Evolutionary conservation across 495 filamentous ascomycete genomes (phyloP).

Genomic region (Polyplosphaeria fusca): DNA sequence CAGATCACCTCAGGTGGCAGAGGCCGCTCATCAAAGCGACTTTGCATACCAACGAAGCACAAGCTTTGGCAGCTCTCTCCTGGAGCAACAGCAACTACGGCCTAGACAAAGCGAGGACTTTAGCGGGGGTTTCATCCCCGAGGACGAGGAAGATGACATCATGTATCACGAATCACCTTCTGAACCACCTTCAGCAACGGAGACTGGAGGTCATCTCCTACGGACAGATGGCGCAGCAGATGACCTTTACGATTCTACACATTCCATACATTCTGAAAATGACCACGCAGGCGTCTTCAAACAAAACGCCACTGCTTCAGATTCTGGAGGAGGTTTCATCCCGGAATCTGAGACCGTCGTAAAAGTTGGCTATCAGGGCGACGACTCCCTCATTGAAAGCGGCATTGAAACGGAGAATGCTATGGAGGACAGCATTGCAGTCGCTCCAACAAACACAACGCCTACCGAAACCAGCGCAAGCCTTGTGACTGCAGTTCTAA

Average conservation of each 20-base stretch:
- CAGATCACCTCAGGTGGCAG: too few species aligned
- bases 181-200: background rate
- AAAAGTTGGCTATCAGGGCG: too few species aligned
- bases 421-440: too few species aligned
- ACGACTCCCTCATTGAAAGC: too few species aligned
- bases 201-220: background rate
- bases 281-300: background rate
- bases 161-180: background rate
- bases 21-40: constrained; percentile 2
- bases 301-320: background rate
- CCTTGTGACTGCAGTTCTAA: too few species aligned
- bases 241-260: too few species aligned
- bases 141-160: constrained; percentile 21
- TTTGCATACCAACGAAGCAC: background rate
- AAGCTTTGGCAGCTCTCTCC: constrained; percentile 14
- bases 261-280: too few species aligned
- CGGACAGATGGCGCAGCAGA: background rate
- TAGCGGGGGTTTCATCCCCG: constrained; percentile 26
- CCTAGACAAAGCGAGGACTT: constrained; percentile 7
- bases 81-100: constrained; percentile 16
- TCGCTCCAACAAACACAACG: too few species aligned
- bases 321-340: constrained; percentile 32
- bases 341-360: too few species aligned
- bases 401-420: too few species aligned
- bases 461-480: too few species aligned